A percentile compares a stretch with the other conserved stretches of the same genome.
Evolutionary conservation across 805 yeast species (phyloP).

Genomic region (Cephaloascus fragrans): DNA sequence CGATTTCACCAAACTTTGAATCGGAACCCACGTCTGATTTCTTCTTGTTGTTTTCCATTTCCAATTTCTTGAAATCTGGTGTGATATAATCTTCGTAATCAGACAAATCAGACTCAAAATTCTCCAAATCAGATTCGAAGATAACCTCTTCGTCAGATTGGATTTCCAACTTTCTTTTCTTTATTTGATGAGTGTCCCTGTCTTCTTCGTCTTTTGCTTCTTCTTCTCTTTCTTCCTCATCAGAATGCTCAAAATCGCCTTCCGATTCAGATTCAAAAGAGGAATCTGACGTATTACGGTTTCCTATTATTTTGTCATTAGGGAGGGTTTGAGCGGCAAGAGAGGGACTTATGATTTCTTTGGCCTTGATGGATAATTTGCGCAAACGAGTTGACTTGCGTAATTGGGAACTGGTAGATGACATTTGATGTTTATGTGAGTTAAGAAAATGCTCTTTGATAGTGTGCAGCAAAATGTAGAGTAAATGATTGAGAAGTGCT

Average conservation of each 20-base stretch:
- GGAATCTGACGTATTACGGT: too few relatives aligned
- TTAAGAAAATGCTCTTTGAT: too few relatives aligned
- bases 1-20: too few relatives aligned
- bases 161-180: background rate
- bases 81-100: background rate
- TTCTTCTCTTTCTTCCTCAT: too few relatives aligned
- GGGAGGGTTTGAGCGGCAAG: background rate
- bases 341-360: background rate
- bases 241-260: background rate
- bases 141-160: background rate
- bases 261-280: too few relatives aligned
- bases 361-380: background rate
- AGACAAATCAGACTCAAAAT: background rate
- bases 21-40: conserved; percentile 23
- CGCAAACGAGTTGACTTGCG: conserved; percentile 1
- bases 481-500: too few relatives aligned
- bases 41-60: background rate
- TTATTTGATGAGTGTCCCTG: background rate
- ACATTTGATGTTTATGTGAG: too few relatives aligned
- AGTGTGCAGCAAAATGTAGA: too few relatives aligned
- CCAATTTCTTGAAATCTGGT: background rate
- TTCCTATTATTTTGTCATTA: too few relatives aligned
- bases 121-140: background rate
- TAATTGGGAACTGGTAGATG: too few relatives aligned
- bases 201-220: too few relatives aligned